Evolutionary conservation across 345 rosid species (phyloP), one percentile per base, ranked within the genome.

Genomic region (Dipteronia sinensis): DNA sequence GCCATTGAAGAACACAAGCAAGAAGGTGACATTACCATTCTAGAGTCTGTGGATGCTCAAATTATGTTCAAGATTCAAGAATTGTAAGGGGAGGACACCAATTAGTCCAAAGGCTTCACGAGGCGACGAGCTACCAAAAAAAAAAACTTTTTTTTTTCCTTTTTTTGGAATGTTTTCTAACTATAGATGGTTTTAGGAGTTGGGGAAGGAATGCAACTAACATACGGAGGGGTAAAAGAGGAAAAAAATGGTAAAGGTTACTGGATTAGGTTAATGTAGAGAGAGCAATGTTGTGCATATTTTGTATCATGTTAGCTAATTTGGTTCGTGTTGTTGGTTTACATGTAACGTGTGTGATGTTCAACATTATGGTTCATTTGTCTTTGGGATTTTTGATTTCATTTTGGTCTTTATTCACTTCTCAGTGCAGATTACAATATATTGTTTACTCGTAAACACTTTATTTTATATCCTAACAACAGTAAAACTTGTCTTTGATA

Each of bases 11-110:
- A 75, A 6, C 82, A 82, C 11, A 64, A 71, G 29, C 82, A 74
- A 29, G 85, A 81, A 27, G 73, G 56, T 51, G 83, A 80, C 51
- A 19, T 75, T 70, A 82, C 83, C 22, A 75, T 91, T 61, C 27
- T 82, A 63, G 85, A 86, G 49, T 77, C 27, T 51, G 84, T 88
- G 71, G 96, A 90, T 76, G 72, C 75, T 61, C 82, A 82, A 67
- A 73, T 91, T 67, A 55, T 81, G 69, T 91, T 91, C 86, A 84
- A 85, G 67, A 77, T 74, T 66, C 84, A 85, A 23, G 77, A 84
- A 82, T 20, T 72, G 76, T 84, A 53, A 75, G 22, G 59, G 38
- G 38, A 34, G 38, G 38, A 34, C 38, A 34, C 38, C 6, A 34
- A 34, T 5, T 62, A 67, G 25, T 38, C 46, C 8, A 42, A 42